A percentile compares a stretch with the other conserved stretches of the same genome.
These are phyloP conservation scores for Chaetomidium leptoderma DNA, from an alignment of 495 filamentous ascomycete species.

Conservation along the genomic window DNA sequence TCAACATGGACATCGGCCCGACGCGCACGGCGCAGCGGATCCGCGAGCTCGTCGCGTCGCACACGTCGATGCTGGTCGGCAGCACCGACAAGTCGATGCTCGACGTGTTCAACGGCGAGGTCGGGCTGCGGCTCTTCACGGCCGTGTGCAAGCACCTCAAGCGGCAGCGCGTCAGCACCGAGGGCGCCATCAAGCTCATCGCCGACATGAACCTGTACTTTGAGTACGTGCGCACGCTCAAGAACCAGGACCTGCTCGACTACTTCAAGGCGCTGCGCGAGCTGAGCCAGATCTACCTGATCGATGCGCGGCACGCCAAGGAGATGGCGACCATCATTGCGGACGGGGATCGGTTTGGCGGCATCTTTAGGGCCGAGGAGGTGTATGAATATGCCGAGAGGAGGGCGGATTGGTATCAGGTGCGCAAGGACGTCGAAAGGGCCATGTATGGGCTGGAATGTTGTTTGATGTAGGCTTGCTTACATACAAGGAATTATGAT, in stretches of 20 bases:
- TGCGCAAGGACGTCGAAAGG: conserved; percentile 83
- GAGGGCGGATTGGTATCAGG: conserved; percentile 87
- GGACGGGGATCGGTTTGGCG: conserved; percentile 81
- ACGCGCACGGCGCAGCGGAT: conserved; percentile 72
- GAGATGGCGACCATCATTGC: conserved; percentile 94
- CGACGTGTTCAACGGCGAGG: conserved; percentile 98
- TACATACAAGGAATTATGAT: background rate
- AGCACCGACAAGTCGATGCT: conserved; percentile 96
- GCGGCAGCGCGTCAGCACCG: conserved; percentile 83
- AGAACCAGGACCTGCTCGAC: conserved; percentile 73
- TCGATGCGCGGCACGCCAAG: conserved; percentile 82
- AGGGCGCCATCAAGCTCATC: conserved; percentile 88
- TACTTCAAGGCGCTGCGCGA: conserved; percentile 93
- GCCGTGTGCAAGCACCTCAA: conserved; percentile 96
- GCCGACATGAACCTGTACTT: conserved; percentile 95
- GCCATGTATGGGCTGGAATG: conserved; percentile 98
- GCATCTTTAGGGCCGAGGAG: conserved; percentile 91
- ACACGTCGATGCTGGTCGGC: conserved; percentile 86
- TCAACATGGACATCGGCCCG: conserved; percentile 68
- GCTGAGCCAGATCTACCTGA: conserved; percentile 90
- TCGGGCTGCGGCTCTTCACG: conserved; percentile 84
- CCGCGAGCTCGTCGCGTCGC: conserved; percentile 77
- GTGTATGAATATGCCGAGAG: conserved; percentile 96
- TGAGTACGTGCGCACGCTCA: conserved; percentile 73
- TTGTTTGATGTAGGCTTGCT: conserved; percentile 62